Evolutionary conservation across 306 rosid species (phyloP), one percentile per base, ranked within the genome.

Genomic region (Prunus dulcis): DNA sequence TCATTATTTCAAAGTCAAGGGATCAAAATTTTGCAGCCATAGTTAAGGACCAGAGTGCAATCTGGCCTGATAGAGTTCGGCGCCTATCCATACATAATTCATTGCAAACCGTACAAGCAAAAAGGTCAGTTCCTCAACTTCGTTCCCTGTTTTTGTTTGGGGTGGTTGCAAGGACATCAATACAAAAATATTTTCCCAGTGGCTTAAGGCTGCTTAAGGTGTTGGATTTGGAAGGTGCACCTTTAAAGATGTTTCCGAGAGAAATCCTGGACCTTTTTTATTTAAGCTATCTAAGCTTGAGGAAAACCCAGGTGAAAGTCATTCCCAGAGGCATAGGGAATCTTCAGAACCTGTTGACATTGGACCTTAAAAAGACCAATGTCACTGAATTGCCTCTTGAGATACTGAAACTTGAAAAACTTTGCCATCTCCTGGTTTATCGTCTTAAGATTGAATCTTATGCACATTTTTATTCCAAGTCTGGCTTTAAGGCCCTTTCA

Each of bases 141-240:
- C 90, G 87, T 57, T 90, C 95, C 51, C 82, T 90, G 65, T 86
- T 87, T 41, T 68, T 77, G 84, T 90, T 90, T 67, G 80, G 86
- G 10, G 78, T 51, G n/a, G 79, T 20, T 43, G 81, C 85, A 34
- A 64, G 64, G 57, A 25, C 82, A 19, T 73, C 73, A 2, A 3
- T 78, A 50, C 38, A 28, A 4, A 28, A 47, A 20, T 2, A 23
- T 64, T 65, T 72, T 45, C 58, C 47, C 34, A 47, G 4, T 27
- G 72, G 73, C 5, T 76, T 79, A 14, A 82, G 47, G 82, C 66
- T 85, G 5, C 81, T 86, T 22, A 74, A 72, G 69, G 78, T 86
- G 69, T 77, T 86, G 47, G 83, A 83, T 19, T 60, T 83, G 28
- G 63, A 62, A 30, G 79, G 53, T 64, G 71, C 77, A 14, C 79